Percentiles rank a stretch among this genome's conserved stretches.
Evolutionary conservation across 257 asterid species (phyloP).

Genomic region (Mitragyna speciosa): DNA sequence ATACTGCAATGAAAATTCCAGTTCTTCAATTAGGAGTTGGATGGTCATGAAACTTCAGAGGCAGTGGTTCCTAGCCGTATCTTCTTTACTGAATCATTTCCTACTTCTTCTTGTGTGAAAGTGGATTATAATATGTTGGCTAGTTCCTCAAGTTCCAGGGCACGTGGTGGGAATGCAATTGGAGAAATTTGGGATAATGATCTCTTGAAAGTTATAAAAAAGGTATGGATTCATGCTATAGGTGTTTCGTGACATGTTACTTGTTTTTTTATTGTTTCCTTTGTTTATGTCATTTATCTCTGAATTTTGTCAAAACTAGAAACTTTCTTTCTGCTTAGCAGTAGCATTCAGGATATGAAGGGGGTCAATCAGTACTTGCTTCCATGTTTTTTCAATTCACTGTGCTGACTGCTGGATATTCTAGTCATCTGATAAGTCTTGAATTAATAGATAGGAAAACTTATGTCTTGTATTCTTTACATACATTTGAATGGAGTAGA

Average conservation of each 20-base stretch:
- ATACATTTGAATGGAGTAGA: not conserved
- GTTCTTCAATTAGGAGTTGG: slow-evolving; percentile 62
- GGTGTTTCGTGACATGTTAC: not conserved
- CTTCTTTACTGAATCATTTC: slow-evolving; percentile 55
- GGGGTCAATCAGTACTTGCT: too few species aligned
- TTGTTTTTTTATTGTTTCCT: not conserved
- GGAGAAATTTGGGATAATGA: slow-evolving; percentile 44
- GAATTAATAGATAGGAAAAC: not conserved
- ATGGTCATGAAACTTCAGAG: slow-evolving; percentile 54
- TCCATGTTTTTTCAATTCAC: not conserved
- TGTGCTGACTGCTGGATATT: not conserved
- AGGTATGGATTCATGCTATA: slow-evolving; percentile 40
- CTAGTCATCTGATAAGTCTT: not conserved
- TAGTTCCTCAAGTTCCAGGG: slow-evolving; percentile 36
- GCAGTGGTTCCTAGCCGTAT: slow-evolving; percentile 62
- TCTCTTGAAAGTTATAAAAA: slow-evolving; percentile 55
- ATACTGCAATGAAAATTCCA: slow-evolving; percentile 42
- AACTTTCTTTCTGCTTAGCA: not conserved
- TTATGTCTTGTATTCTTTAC: not conserved
- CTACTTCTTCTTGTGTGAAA: slow-evolving; percentile 82
- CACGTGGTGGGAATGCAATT: slow-evolving; percentile 26
- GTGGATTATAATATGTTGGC: slow-evolving; percentile 69
- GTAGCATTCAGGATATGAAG: not conserved
- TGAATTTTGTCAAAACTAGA: too few species aligned
- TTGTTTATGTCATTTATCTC: not conserved